Evolutionary conservation across 148 eudicot species (phyloP).

Genomic region (Dysphania ambrosioides): DNA sequence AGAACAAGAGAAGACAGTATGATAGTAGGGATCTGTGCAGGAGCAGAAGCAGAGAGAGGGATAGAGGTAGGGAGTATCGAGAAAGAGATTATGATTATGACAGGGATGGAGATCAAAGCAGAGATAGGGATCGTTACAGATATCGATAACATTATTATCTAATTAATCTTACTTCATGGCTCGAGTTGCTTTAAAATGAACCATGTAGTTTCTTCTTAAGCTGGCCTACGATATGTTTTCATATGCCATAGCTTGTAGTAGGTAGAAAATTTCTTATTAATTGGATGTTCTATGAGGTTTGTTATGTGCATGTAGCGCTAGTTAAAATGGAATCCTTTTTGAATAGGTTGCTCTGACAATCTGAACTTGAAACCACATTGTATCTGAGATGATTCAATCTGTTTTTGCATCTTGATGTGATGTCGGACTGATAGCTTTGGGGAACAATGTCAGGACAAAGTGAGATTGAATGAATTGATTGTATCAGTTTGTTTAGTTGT

Average conservation of each 20-base stretch:
- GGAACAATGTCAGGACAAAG: not conserved
- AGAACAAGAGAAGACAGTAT: slow-evolving; percentile 31
- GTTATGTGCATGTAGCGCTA: slow-evolving; percentile 16
- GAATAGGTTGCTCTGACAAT: not conserved
- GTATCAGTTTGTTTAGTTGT: not conserved
- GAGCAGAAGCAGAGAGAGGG: slow-evolving; percentile 57
- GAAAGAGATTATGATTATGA: slow-evolving; percentile 43
- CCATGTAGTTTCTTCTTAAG: not conserved
- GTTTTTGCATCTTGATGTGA: slow-evolving; percentile 1
- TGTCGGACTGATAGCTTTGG: not conserved
- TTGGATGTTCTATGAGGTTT: slow-evolving; percentile 1
- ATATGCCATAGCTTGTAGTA: slow-evolving; percentile 9
- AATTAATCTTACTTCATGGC: slow-evolving; percentile 3
- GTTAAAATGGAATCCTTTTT: slow-evolving; percentile 3
- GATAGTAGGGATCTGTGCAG: slow-evolving; percentile 24
- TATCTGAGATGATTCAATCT: not conserved
- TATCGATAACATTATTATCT: slow-evolving; percentile 29
- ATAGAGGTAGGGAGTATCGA: slow-evolving; percentile 49
- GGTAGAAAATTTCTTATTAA: not conserved
- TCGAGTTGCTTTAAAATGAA: slow-evolving; percentile 4
- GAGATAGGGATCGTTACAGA: slow-evolving; percentile 63
- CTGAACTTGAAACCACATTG: not conserved
- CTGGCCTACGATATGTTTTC: slow-evolving; percentile 3
- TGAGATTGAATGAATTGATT: not conserved
- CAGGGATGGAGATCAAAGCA: slow-evolving; percentile 51